phyloP scores from a whole-genome alignment of 495 filamentous ascomycete species.

The Aspergillus ostianus region DNA sequence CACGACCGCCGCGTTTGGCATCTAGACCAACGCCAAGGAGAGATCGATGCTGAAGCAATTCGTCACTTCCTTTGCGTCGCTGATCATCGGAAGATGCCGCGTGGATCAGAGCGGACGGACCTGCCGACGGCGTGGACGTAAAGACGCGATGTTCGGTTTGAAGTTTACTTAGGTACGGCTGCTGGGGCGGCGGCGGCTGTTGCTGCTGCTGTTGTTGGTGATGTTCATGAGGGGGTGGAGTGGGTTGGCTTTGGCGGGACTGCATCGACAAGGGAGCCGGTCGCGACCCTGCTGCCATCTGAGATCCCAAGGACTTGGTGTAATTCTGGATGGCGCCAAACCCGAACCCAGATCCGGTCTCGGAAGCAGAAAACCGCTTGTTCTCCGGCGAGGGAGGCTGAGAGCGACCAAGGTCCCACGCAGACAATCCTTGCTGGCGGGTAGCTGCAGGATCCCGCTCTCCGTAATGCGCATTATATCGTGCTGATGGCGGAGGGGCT shows the following conservation, averaged over 20 bases:
- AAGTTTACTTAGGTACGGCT: conserved; percentile 33
- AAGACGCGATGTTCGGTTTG: conserved; percentile 34
- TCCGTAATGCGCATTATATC: conserved; percentile 34
- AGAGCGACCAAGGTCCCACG: conserved; percentile 42
- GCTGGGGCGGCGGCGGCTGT: conserved; percentile 30
- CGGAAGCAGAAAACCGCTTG: conserved; percentile 37
- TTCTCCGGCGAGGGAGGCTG: conserved; percentile 42
- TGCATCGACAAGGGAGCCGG: conserved; percentile 34
- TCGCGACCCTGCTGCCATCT: conserved; percentile 36
- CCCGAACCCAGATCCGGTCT: conserved; percentile 35
- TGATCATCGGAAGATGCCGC: conserved; percentile 35
- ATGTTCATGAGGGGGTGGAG: conserved; percentile 34
- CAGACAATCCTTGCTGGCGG: conserved; percentile 27
- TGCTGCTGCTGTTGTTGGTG: conserved; percentile 19
- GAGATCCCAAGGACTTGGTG: conserved; percentile 47
- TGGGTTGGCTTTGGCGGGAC: conserved; percentile 34
- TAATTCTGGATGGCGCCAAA: conserved; percentile 50
- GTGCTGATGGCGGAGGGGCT: conserved; percentile 17
- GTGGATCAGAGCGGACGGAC: conserved; percentile 25
- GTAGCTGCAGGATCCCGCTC: conserved; percentile 32
- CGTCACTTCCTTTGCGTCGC: conserved; percentile 58
- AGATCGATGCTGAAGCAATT: conserved; percentile 45
- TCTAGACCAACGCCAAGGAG: conserved; percentile 46
- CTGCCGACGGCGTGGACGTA: conserved; percentile 24
- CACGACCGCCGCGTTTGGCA: conserved; percentile 47